These are phyloP conservation scores for Allium sativum DNA, from an alignment of 106 monocot genomes.

Conservation along the genomic window DNA sequence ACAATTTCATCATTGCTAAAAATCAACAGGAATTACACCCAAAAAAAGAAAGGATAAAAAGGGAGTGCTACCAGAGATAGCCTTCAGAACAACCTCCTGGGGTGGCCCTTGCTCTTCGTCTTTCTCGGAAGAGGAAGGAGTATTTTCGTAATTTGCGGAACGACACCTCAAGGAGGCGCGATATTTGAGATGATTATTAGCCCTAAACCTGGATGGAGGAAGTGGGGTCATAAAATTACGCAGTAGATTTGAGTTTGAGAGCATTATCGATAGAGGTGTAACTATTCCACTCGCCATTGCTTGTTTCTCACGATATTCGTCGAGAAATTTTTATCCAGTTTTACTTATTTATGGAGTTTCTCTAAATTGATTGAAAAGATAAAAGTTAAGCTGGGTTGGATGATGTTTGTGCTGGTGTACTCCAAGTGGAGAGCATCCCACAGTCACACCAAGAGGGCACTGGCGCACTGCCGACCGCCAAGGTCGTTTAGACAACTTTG, in stretches of 20 bases:
- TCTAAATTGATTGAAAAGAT: neutral
- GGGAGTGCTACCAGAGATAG: conserved; percentile 61
- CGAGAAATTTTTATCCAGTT: neutral
- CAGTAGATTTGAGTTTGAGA: no score
- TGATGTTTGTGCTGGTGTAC: no score
- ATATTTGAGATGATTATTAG: neutral
- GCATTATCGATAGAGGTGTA: neutral
- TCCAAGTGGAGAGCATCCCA: no score
- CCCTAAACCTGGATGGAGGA: conserved; percentile 15
- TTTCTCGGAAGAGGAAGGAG: conserved; percentile 14
- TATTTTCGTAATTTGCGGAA: conserved; percentile 25
- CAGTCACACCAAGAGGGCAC: no score
- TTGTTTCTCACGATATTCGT: neutral
- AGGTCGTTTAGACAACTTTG: no score
- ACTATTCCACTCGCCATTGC: conserved; percentile 30
- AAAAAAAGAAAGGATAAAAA: no score
- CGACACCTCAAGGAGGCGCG: conserved; percentile 28
- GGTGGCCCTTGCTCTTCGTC: conserved; percentile 65
- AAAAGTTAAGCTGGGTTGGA: neutral
- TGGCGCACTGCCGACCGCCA: no score
- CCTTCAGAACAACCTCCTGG: conserved; percentile 87
- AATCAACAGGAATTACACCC: neutral
- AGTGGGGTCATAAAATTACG: no score
- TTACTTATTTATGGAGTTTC: neutral
- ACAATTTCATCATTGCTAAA: no score